These are phyloP conservation scores for Geranomyces variabilis DNA, from an alignment of 192 early-diverging fungal species.

Conservation along the genomic window DNA sequence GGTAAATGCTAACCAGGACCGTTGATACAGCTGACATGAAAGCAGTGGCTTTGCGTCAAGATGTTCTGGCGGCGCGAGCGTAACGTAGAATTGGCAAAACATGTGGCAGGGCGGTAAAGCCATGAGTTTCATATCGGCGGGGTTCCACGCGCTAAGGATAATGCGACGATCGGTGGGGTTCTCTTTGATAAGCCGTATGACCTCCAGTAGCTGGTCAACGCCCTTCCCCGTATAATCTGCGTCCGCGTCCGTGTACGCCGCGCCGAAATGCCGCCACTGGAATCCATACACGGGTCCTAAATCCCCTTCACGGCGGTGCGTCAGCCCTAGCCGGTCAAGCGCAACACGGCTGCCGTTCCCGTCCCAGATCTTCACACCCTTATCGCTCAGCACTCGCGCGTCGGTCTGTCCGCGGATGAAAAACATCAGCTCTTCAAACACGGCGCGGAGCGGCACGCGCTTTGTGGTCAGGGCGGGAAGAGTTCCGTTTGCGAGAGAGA, in stretches of 20 bases:
- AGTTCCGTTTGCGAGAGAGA: constrained; percentile 70
- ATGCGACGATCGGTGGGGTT: constrained; percentile 90
- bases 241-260: constrained; percentile 79
- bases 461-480: constrained; percentile 96
- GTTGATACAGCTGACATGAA: constrained; percentile 95
- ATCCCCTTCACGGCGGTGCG: too few relatives aligned
- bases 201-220: constrained; percentile 88
- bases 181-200: constrained; percentile 82
- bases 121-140: constrained; percentile 85
- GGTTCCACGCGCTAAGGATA: constrained; percentile 96
- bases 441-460: constrained; percentile 86
- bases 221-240: constrained; percentile 88
- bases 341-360: too few relatives aligned
- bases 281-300: constrained; percentile 97
- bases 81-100: constrained; percentile 97
- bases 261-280: constrained; percentile 99
- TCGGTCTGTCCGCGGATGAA: too few relatives aligned
- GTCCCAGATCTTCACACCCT: too few relatives aligned
- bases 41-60: constrained; percentile 45
- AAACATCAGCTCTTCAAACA: constrained; percentile 90
- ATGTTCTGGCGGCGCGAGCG: constrained; percentile 52
- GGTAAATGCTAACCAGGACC: too few relatives aligned
- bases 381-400: constrained; percentile 38
- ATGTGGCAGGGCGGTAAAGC: constrained; percentile 98
- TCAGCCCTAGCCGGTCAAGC: too few relatives aligned